phyloP scores from a whole-genome alignment of 495 filamentous ascomycete genomes.

The Xylaria nigripes region DNA sequence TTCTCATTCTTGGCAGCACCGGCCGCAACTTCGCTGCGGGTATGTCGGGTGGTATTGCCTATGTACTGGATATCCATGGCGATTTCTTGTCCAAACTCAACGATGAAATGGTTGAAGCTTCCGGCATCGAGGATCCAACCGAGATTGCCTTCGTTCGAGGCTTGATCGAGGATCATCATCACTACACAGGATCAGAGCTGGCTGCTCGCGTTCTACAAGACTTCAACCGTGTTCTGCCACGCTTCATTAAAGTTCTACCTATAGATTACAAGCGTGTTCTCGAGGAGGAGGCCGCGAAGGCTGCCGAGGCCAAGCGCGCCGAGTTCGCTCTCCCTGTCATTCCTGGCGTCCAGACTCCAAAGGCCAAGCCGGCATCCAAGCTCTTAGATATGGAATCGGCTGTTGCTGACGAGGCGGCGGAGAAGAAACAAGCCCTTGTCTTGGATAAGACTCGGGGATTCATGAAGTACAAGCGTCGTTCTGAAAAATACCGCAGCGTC shows the following conservation, averaged over 20 bases:
- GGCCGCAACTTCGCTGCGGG: conserved; percentile 99
- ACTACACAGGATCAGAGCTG: conserved; percentile 96
- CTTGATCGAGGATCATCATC: conserved; percentile 95
- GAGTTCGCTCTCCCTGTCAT: conserved; percentile 79
- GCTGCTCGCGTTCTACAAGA: conserved; percentile 94
- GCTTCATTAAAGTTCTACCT: conserved; percentile 91
- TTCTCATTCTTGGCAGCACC: conserved; percentile 81
- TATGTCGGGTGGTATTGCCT: conserved; percentile 99
- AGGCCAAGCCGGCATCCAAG: conserved; percentile 65
- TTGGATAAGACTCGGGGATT: conserved; percentile 97
- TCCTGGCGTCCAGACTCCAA: conserved; percentile 57
- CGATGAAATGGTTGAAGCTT: conserved; percentile 95
- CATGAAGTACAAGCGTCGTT: conserved; percentile 95
- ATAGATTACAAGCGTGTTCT: conserved; percentile 97
- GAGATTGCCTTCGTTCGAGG: conserved; percentile 94
- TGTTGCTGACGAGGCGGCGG: conserved; percentile 71
- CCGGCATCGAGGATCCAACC: conserved; percentile 73
- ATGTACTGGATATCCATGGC: conserved; percentile 84
- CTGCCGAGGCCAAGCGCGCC: conserved; percentile 69
- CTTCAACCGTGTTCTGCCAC: conserved; percentile 85
- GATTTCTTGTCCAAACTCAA: conserved; percentile 96
- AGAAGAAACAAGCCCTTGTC: conserved; percentile 87
- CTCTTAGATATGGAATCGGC: conserved; percentile 95
- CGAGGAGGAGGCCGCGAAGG: conserved; percentile 75
- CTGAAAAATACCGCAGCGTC: conserved; percentile 88